Evolutionary conservation across 2,329 filamentous ascomycete species (phyloP), one percentile per base, ranked within the genome.

Genomic region (Diaporthe sp.): DNA sequence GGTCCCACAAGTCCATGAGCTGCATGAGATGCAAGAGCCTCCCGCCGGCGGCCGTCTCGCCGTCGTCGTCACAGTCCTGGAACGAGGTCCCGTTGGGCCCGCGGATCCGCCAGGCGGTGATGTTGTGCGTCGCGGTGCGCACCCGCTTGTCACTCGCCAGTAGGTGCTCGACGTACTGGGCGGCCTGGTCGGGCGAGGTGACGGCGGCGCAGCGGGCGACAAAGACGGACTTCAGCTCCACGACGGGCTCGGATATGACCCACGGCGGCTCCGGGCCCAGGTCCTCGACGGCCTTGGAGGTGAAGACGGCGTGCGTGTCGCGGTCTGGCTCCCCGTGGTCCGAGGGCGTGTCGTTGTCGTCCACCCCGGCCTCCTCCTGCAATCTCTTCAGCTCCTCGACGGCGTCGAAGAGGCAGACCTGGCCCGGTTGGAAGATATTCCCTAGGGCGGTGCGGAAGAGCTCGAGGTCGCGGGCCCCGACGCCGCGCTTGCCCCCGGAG

Each of bases 41-140:
- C 0, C 93, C 92, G 0, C 97, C 97, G 0, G 97, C 97, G 8
- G 97, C 97, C 35, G 94, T 94, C 87, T 99, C 97, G 3, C 97
- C 97, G 82, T 99, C 97, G 80, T 99, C 97, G 80, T 99, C 94
- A 81, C 93, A 98, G 84, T 99, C 97, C 83, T 98, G 96, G 78
- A 92, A 95, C 38, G 86, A 85, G 68, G 88, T 89, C 6, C 86
- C 85, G 77, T 84, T 85, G 73, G 86, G 88, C 0, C 90, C 90
- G 40, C 89, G 90, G 72, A 98, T 96, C 15, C 97, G 91, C 94
- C 95, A 98, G 1, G 96, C 96, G 28, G 93, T 96, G 81, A 99
- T 98, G 83, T 98, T 98, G 83, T 99, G 97, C 75, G 96, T 95
- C 6, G 97, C 97, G 61, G 89, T 87, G n/a, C 95, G 92, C 47